Percentiles rank a stretch among this genome's conserved stretches.
Conservation (phyloP, 83 land plant genomes). For the Isoetes engelmannii region DNA sequence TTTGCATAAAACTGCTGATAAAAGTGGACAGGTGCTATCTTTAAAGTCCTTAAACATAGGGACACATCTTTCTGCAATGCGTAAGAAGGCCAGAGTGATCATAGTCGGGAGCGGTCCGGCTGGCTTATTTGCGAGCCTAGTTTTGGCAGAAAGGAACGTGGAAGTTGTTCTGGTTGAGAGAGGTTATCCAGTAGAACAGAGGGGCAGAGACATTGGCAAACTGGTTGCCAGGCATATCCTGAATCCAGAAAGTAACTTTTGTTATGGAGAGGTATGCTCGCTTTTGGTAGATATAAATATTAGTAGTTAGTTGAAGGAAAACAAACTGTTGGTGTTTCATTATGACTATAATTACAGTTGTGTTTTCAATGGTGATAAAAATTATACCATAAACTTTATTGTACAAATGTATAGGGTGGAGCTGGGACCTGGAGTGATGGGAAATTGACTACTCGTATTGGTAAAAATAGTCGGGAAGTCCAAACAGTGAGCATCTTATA, state of each 20-base stretch:
- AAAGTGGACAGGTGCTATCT: too few relatives aligned
- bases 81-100: constrained; percentile 35
- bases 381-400: too few relatives aligned
- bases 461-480: constrained; percentile 77
- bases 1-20: too few relatives aligned
- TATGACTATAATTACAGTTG: too few relatives aligned
- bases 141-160: constrained; percentile 81
- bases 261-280: constrained; percentile 86
- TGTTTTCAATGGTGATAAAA: too few relatives aligned
- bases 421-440: constrained; percentile 99
- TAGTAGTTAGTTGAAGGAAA: too few relatives aligned
- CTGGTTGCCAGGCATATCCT: constrained; percentile 64
- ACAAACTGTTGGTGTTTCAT: too few relatives aligned
- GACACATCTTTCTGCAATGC: background rate
- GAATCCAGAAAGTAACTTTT: constrained; percentile 84
- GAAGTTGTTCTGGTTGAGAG: constrained; percentile 84
- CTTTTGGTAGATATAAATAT: too few relatives aligned
- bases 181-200: constrained; percentile 83
- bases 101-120: constrained; percentile 98
- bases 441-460: constrained; percentile 88
- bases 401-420: constrained; percentile 67
- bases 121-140: constrained; percentile 91
- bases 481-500: constrained; percentile 48
- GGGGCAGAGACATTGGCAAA: constrained; percentile 94
- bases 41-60: background rate